Evolutionary conservation across 805 yeast species (phyloP), one percentile per base, ranked within the genome.

Genomic region (Ascoidea tarda): DNA sequence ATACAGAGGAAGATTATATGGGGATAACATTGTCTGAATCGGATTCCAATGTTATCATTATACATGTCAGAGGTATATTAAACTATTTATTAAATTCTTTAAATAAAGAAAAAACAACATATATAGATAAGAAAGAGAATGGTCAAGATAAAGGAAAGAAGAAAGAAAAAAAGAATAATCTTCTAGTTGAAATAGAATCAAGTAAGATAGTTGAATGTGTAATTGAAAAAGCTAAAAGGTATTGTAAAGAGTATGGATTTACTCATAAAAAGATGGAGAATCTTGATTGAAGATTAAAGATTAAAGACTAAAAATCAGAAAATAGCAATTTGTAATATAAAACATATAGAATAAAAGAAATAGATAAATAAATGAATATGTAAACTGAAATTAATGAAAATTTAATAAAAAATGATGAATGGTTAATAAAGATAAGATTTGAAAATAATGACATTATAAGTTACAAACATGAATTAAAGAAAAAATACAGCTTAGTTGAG

Each of bases 21-120:
- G 44, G 44, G 8, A 38, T 38, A 38, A 38, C 44, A 14, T 38
- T 38, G 14, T 38, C 50, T 6, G 50, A 51, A 44, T 47, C 53
- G n/a, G 53, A 51, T 32, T 8, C n/a, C 5, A 47, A 44, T 33
- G 47, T 46, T 16, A 49, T 46, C 4, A 2, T 51, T n/a, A 28
- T 51, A 6, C 50, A 51, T 32, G 38, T 51, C 12, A 51, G 47
- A 51, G 47, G 47, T n/a, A 47, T 51, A 8, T 21, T n/a, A 46
- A 51, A 51, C 4, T 51, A 51, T 33, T 5, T 51, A 6, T 10
- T 46, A n/a, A n/a, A 14, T 28, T 46, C 46, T 10, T 31, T 50
- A 28, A 44, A 50, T 12, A 46, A 21, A 21, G 28, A 21, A 21
- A 3, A 21, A 21, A 21, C 28, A 21, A 21, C 3, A 21, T 21